These are phyloP conservation scores for Mycosarcoma mackinlayi DNA, from an alignment of 1,284 basidiomycete genomes.

Conservation along the genomic window DNA sequence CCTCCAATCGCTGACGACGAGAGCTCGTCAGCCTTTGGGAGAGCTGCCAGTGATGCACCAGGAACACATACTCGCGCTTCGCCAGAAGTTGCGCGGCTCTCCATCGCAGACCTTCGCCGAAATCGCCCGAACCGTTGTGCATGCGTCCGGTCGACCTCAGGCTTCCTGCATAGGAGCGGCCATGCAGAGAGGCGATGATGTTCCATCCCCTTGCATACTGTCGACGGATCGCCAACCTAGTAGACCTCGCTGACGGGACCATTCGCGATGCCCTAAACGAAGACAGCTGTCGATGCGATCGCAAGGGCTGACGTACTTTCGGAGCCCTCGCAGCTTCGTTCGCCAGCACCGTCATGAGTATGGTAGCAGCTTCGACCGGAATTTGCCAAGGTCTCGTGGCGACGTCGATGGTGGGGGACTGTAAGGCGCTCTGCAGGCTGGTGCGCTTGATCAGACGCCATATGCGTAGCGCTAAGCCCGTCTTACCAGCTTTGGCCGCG, in stretches of 20 bases:
- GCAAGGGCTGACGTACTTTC: background rate
- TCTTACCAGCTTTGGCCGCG: slow-evolving; percentile 46
- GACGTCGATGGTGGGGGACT: slow-evolving; percentile 15
- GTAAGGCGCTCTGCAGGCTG: slow-evolving; percentile 36
- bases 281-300: slow-evolving; percentile 1
- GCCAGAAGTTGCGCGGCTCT: slow-evolving; percentile 29
- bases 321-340: slow-evolving; percentile 28
- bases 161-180: background rate
- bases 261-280: background rate
- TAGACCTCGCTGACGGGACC: background rate
- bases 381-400: slow-evolving; percentile 34
- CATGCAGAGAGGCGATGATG: slow-evolving; percentile 24
- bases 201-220: slow-evolving; percentile 38
- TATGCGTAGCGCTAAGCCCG: slow-evolving; percentile 45
- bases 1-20: slow-evolving; percentile 16
- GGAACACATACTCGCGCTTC: slow-evolving; percentile 30
- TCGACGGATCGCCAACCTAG: background rate
- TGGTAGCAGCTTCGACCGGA: slow-evolving; percentile 43
- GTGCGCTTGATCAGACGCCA: slow-evolving; percentile 56
- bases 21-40: slow-evolving; percentile 10
- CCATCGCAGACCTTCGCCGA: slow-evolving; percentile 31
- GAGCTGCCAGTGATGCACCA: slow-evolving; percentile 31
- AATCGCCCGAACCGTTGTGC: slow-evolving; percentile 4
- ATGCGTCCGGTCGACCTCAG: background rate
- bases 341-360: slow-evolving; percentile 49